These are phyloP conservation scores for Trichoderma oligosporum DNA, from an alignment of 2,329 filamentous ascomycete genomes.

Conservation along the genomic window DNA sequence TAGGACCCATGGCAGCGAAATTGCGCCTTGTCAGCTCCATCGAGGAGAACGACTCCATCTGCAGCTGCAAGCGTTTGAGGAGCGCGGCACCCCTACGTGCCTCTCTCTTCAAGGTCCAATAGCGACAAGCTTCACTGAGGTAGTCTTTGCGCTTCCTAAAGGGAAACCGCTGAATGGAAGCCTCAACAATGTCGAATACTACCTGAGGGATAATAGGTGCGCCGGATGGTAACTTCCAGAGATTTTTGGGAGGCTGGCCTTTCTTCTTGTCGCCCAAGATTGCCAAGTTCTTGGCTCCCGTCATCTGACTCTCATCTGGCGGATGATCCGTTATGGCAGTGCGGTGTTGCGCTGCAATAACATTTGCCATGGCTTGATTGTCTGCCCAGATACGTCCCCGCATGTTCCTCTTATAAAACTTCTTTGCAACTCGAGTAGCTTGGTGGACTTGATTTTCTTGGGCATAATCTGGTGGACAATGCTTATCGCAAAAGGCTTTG, in stretches of 20 bases:
- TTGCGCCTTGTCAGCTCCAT: constrained; percentile 96
- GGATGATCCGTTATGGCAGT: constrained; percentile 63
- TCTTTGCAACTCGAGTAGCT: constrained; percentile 77
- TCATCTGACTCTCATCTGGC: constrained; percentile 77
- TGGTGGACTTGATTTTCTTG: constrained; percentile 78
- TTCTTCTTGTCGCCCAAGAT: constrained; percentile 73
- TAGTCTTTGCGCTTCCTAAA: constrained; percentile 85
- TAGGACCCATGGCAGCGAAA: constrained; percentile 90
- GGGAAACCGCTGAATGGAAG: constrained; percentile 75
- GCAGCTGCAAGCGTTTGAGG: constrained; percentile 86
- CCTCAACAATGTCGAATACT: constrained; percentile 81
- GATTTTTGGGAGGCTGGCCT: constrained; percentile 46
- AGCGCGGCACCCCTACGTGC: constrained; percentile 85
- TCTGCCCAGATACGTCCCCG: constrained; percentile 87
- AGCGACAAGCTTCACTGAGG: constrained; percentile 87
- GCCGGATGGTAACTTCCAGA: constrained; percentile 92
- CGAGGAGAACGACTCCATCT: constrained; percentile 93
- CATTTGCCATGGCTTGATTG: constrained; percentile 76
- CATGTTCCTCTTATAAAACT: constrained; percentile 88
- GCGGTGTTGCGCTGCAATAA: constrained; percentile 69
- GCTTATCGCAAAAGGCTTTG: constrained; percentile 94
- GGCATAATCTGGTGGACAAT: constrained; percentile 85
- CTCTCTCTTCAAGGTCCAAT: constrained; percentile 96
- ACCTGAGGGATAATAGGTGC: constrained; percentile 90
- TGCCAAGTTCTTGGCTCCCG: constrained; percentile 75